Base-by-base conservation (phyloP, 192 early-diverging fungal genomes). In the Entomortierella chlamydospora region DNA sequence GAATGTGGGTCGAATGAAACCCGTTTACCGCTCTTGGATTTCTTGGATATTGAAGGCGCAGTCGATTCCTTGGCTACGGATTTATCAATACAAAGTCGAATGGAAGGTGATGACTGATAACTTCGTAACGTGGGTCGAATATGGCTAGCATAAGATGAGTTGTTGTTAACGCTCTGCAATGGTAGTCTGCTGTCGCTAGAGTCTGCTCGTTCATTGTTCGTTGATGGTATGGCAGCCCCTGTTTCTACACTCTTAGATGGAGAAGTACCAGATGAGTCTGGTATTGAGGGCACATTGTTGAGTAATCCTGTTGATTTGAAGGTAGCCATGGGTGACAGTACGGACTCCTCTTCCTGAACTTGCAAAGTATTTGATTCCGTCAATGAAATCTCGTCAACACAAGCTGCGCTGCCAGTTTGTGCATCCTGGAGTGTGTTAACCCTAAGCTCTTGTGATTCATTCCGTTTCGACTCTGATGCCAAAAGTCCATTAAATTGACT, bases 31-130 rank as follows among this genome's bases (percentile, higher is more conserved):
- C 55, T 49, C 43, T 64, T 58, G 34, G 30, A 55, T 39, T 41
- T 43, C 34, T 57, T 79, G 12, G 61, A 23, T 57, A 34, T 17
- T 39, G 63, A 39, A 0, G n/a, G 18, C 5, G 55, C 47, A 25
- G 28, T 54, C 0, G 41, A 26, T 13, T 69, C 61, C 41, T 47
- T 58, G n/a, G 34, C 49, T 15, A 30, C 26, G 0, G 41, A 31
- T 37, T 50, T 41, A 39, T 57, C 57, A 11, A 42, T 39, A 30
- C 47, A 60, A 4, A 61, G 61, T 33, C 76, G 56, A 25, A 79
- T 79, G 9, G 76, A 79, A 3, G 76, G 76, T n/a, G 76, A 79
- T 1, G 76, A 79, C n/a, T 70, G 76, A 52, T 79, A 79, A 43
- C 76, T 79, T 29, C 76, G 56, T 31, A 79, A 43, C 33, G 60